phyloP scores from a whole-genome alignment of 176 grass and related monocot genomes.

The Urochloa ruziziensis region DNA sequence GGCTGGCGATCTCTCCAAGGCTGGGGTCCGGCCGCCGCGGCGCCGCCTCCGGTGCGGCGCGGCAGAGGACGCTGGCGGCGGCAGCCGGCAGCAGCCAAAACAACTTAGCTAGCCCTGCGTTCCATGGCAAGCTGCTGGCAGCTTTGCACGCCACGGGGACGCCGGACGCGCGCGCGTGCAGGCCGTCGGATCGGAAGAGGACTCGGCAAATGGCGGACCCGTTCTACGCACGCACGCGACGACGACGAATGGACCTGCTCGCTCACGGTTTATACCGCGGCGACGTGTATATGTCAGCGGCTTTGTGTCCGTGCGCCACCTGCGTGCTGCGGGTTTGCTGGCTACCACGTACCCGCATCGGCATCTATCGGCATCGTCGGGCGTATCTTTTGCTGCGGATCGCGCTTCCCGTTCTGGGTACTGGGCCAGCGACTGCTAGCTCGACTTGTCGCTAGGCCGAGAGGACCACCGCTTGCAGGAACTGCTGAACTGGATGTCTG shows the following conservation, averaged over 20 bases:
- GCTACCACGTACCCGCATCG: too few species aligned
- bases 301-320: background rate
- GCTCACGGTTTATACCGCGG: background rate
- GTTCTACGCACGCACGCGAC: background rate
- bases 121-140: slow-evolving; percentile 18
- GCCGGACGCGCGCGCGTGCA: too few species aligned
- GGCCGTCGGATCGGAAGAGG: too few species aligned
- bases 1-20: slow-evolving; percentile 15
- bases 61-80: background rate
- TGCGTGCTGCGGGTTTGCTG: background rate
- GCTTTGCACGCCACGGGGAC: slow-evolving; percentile 11
- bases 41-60: background rate
- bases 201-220: background rate
- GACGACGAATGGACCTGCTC: background rate
- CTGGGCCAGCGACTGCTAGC: background rate
- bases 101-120: too few species aligned
- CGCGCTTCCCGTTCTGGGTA: background rate
- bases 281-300: background rate
- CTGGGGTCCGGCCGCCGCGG: slow-evolving; percentile 1
- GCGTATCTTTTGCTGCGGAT: background rate
- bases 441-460: background rate
- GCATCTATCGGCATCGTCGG: background rate
- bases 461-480: slow-evolving; percentile 13
- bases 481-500: background rate
- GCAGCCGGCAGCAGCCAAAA: background rate